Evolutionary conservation across 2,329 filamentous ascomycete species (phyloP).

Genomic region (Hypoxylon sp.): DNA sequence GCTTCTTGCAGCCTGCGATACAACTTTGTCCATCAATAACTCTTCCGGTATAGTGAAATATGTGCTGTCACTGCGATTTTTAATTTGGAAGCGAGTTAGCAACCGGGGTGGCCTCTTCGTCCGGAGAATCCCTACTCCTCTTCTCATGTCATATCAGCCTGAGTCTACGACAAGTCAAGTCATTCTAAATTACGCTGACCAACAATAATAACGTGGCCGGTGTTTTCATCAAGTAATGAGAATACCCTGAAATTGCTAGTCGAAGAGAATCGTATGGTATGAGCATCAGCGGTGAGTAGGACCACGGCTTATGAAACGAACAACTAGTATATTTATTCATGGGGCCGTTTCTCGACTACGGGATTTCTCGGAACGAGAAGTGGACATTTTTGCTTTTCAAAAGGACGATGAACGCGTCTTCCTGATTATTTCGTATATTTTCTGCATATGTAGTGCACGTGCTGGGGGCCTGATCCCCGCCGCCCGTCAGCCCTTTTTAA

Average conservation of each 20-base stretch:
- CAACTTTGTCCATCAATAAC: constrained; percentile 37
- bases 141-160: constrained; percentile 15
- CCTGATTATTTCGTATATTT: constrained; percentile 34
- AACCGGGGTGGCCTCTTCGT: constrained; percentile 7
- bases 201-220: constrained; percentile 17
- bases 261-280: constrained; percentile 30
- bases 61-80: constrained; percentile 29
- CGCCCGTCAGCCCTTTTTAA: constrained; percentile 41
- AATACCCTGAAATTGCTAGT: constrained; percentile 43
- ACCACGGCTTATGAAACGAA: constrained; percentile 30
- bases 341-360: constrained; percentile 34
- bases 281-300: constrained; percentile 36
- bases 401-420: constrained; percentile 29
- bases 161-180: constrained; percentile 28
- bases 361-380: constrained; percentile 41
- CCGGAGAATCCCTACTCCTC: constrained; percentile 15
- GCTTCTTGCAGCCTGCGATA: constrained; percentile 44
- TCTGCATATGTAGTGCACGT: constrained; percentile 38
- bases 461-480: constrained; percentile 33
- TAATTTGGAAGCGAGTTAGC: constrained; percentile 12
- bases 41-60: constrained; percentile 29
- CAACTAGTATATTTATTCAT: constrained; percentile 25
- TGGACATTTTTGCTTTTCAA: constrained; percentile 33
- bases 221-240: constrained; percentile 52
- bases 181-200: constrained; percentile 36